Evolutionary conservation across 2,329 filamentous ascomycete species (phyloP).

Genomic region (Fusarium pininemorale): DNA sequence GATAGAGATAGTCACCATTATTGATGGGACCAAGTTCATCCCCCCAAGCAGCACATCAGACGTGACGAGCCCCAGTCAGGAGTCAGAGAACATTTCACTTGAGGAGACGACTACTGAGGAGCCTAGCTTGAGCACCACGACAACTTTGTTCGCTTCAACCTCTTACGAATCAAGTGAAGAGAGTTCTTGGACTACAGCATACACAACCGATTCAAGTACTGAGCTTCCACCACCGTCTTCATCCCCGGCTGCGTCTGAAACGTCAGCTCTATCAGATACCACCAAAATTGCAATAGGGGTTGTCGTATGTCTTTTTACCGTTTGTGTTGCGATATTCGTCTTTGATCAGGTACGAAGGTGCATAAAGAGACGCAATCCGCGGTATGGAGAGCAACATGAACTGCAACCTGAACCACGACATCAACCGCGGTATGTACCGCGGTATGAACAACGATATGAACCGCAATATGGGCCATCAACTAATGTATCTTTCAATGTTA

Average conservation of each 20-base stretch:
- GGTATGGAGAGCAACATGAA: background rate
- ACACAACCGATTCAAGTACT: background rate
- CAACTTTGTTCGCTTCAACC: background rate
- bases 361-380: background rate
- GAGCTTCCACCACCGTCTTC: background rate
- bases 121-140: background rate
- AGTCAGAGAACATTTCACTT: background rate
- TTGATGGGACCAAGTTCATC: background rate
- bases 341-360: background rate
- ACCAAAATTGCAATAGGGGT: background rate
- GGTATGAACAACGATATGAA: background rate
- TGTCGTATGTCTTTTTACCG: fast-evolving
- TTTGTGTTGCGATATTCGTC: background rate
- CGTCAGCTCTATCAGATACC: background rate
- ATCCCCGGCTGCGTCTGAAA: background rate
- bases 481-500: background rate
- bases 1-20: background rate
- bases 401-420: background rate
- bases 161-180: background rate
- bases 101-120: background rate
- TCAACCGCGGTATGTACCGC: background rate
- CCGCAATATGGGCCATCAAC: background rate
- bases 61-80: background rate
- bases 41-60: background rate
- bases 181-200: background rate